These are phyloP conservation scores for Xylaria castorea DNA, from an alignment of 495 filamentous ascomycete species.

Conservation along the genomic window DNA sequence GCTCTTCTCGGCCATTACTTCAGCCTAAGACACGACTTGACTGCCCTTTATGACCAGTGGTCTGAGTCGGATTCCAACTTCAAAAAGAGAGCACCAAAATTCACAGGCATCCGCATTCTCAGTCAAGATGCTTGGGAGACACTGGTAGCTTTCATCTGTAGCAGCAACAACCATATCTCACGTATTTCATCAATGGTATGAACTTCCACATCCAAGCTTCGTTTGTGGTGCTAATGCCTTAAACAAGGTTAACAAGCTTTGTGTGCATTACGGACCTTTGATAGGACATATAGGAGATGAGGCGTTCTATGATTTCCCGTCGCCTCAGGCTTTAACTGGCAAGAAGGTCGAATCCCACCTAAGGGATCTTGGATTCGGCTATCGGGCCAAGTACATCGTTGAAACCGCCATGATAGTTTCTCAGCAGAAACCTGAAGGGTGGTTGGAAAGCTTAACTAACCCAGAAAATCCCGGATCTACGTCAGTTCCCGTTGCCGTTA, in stretches of 20 bases:
- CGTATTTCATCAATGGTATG: conserved; percentile 91
- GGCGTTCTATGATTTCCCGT: conserved; percentile 87
- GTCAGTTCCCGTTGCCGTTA: conserved; percentile 14
- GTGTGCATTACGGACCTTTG: conserved; percentile 79
- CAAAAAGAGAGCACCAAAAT: conserved; percentile 81
- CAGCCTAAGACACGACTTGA: conserved; percentile 76
- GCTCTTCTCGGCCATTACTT: conserved; percentile 79
- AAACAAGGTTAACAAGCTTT: conserved; percentile 81
- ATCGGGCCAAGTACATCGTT: conserved; percentile 89
- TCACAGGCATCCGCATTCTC: conserved; percentile 92
- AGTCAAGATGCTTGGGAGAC: conserved; percentile 97
- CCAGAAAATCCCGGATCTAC: conserved; percentile 69
- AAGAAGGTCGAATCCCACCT: conserved; percentile 77
- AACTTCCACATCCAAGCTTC: neutral
- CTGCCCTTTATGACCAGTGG: conserved; percentile 85
- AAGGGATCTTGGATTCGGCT: conserved; percentile 88
- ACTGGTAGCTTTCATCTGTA: conserved; percentile 93
- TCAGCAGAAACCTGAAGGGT: conserved; percentile 67
- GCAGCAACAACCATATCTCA: conserved; percentile 97
- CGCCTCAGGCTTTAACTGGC: conserved; percentile 70
- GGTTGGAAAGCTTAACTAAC: conserved; percentile 79
- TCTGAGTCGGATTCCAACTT: conserved; percentile 87
- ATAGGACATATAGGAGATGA: conserved; percentile 73
- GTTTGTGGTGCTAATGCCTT: neutral
- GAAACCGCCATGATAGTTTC: conserved; percentile 81